Conservation (phyloP, 768 basidiomycete genomes). For the Suillus clintonianus region DNA sequence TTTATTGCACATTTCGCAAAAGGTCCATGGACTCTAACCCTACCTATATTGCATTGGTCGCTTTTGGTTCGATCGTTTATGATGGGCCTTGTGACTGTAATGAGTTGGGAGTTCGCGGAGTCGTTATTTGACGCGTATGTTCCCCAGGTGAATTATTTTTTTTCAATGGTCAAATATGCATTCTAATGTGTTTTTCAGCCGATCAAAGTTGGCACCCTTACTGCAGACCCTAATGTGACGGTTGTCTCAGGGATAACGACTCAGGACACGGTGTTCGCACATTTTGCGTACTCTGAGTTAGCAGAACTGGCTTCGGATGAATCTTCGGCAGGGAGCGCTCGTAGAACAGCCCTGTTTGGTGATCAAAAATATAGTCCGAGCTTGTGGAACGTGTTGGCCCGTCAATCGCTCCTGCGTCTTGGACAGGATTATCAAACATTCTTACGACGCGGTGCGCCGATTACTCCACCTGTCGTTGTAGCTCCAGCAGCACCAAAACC, state of each 20-base stretch:
- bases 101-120: constrained; percentile 66
- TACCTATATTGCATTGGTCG: constrained; percentile 48
- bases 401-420: constrained; percentile 60
- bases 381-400: constrained; percentile 61
- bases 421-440: constrained; percentile 72
- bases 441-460: constrained; percentile 55
- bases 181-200: constrained; percentile 38
- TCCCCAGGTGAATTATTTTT: constrained; percentile 48
- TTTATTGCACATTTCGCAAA: constrained; percentile 65
- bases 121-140: constrained; percentile 60
- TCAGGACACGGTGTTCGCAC: constrained; percentile 49
- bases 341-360: constrained; percentile 59
- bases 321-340: constrained; percentile 40
- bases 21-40: constrained; percentile 53
- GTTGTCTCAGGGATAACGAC: constrained; percentile 69
- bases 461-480: constrained; percentile 19
- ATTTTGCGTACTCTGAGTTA: constrained; percentile 71
- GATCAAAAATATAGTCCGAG: constrained; percentile 68
- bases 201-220: constrained; percentile 42
- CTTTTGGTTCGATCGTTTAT: constrained; percentile 51
- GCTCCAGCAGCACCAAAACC: constrained; percentile 31
- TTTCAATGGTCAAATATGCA: not conserved
- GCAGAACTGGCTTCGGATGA: constrained; percentile 48
- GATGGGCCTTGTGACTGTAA: constrained; percentile 51
- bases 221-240: constrained; percentile 54